Base-by-base conservation (phyloP, 352 stramenopile genomes). In the Thalassiosira hispida region DNA sequence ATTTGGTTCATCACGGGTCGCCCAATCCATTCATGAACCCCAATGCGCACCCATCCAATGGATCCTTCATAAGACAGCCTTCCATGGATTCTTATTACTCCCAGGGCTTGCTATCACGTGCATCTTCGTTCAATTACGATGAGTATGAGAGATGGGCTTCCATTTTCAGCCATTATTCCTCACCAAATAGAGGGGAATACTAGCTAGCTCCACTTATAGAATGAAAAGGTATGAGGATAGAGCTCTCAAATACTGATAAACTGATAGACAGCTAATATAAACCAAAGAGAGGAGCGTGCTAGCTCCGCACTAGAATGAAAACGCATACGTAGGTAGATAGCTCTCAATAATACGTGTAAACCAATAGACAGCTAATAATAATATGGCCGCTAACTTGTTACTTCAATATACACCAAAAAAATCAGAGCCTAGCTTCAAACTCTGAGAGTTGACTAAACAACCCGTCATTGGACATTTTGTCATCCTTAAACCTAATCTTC, bases 91-190 rank as follows among this genome's bases (percentile, higher is more conserved):
- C 72, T 1, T 51, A 72, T 33, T 81, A 68, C 61, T 77, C 65
- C 16, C 46, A 53, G 18, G 23, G 38, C 7, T 22, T 33, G 3
- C n/a, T 59, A 40, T 56, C 66, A 33, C 25, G 57, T 14, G 38
- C 68, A 35, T 69, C 27, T 52, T 47, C 38, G 38, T 16, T 86
- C 44, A 46, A 82, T 76, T 68, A 71, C 56, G 64, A 86, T 47
- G 79, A 68, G 14, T 86, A 86, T 60, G 66, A 82, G 14, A 59
- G 51, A 3, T 86, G 79, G 79, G 75, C 49, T 9, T 52, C 44
- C 12, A 69, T 46, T 11, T 79, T 67, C n/a, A 14, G 44, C 29
- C 52, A 61, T 56, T 68, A 74, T 29, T 68, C 42, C 11, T 22
- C 40, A 20, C 14, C 16, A 14, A 46, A 55, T 61, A 49, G 29